Evolutionary conservation across 1,139 yeast genomes (phyloP), one percentile per base, ranked within the genome.

Genomic region (Kazachstania sp.): DNA sequence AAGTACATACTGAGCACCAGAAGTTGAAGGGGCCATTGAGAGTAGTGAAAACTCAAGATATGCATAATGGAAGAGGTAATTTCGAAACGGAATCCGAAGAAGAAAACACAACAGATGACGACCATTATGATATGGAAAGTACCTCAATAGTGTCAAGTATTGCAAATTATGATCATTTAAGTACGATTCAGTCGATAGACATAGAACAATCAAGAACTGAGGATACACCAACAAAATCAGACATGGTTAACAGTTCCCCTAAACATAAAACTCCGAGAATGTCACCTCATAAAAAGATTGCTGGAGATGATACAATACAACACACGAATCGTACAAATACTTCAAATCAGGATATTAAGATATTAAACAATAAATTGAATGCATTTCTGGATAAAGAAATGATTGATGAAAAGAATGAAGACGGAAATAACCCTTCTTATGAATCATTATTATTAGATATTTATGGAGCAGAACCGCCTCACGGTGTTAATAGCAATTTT

Each of bases 111-210:
- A 23, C 8, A 9, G 35, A 16, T 9, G 15, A 15, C 15, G 15
- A 15, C 12, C 16, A 18, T 36, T 13, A 4, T 12, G 38, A 38
- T 13, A 26, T 20, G 12, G 42, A 39, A 16, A 31, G 28, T 16
- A 23, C 35, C 3, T 39, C 42, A 12, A 39, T 39, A 6, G 23
- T 29, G 3, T 39, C 42, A 4, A 39, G 42, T 29, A n/a, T 39
- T 16, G 15, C 5, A 4, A n/a, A 29, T 12, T 28, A 39, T 16
- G 36, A 30, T 4, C 35, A 39, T 9, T 29, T 39, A 15, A 39
- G 42, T 15, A 39, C 42, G 12, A 39, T 39, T 18, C 30, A 39
- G 13, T 39, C 42, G 9, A 28, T 39, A 18, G 42, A 39, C 3
- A n/a, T 39, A 16, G 42, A 39, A 20, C 35, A 34, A n/a, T 16